phyloP scores from a whole-genome alignment of 495 filamentous ascomycete species.

The Hypoxylon subgilvum region DNA sequence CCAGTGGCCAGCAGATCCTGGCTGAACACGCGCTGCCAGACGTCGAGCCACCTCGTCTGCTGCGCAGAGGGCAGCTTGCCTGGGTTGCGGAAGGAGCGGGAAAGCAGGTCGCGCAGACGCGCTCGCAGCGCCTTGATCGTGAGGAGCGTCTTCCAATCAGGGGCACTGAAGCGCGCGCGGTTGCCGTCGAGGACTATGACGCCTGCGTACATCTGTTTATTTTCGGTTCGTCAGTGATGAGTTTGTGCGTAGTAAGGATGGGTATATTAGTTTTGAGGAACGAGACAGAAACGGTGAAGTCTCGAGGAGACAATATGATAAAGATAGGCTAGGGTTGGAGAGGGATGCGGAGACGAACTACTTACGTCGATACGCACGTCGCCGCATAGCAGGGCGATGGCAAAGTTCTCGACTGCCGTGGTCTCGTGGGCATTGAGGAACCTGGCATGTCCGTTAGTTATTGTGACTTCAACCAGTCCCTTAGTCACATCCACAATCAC shows the following conservation, averaged over 20 bases:
- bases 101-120: constrained; percentile 72
- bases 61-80: constrained; percentile 72
- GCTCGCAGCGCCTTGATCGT: constrained; percentile 77
- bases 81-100: constrained; percentile 70
- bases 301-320: no score
- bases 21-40: constrained; percentile 63
- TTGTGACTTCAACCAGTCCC: no score
- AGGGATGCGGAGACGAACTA: neutral
- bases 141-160: constrained; percentile 90
- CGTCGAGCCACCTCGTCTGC: constrained; percentile 74
- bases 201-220: constrained; percentile 74
- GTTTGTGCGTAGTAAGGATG: neutral
- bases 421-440: constrained; percentile 91
- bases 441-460: constrained; percentile 41
- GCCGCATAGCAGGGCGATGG: constrained; percentile 82
- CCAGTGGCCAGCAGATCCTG: no score
- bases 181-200: constrained; percentile 85
- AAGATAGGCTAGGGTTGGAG: no score
- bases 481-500: constrained; percentile 16
- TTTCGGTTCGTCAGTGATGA: constrained; percentile 7
- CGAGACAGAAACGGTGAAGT: neutral
- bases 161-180: constrained; percentile 80
- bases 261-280: neutral
- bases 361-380: constrained; percentile 78
- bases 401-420: constrained; percentile 77